Conservation (phyloP, 176 grass and related monocot genomes). For the Luzula sylvatica region DNA sequence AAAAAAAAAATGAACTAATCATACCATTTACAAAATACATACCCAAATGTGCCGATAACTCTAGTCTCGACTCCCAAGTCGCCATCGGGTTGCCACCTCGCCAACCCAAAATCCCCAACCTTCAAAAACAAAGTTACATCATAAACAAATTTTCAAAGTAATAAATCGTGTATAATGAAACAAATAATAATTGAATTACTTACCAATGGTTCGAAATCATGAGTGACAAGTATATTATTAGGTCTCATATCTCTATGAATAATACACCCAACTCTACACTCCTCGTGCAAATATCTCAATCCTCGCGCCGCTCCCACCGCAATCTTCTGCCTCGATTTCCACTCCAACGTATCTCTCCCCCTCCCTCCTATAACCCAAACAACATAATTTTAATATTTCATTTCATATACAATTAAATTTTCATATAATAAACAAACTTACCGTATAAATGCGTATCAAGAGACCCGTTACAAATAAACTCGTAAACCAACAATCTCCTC, state of each 20-base stretch:
- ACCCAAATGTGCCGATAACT: slow-evolving; percentile 99
- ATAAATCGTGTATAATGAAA: slow-evolving; percentile 1
- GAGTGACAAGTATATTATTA: slow-evolving; percentile 97
- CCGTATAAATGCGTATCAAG: slow-evolving; percentile 98
- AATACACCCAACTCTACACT: slow-evolving; percentile 98
- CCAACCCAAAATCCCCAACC: slow-evolving; percentile 96
- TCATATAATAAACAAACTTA: slow-evolving; percentile 27
- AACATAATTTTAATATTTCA: slow-evolving; percentile 5
- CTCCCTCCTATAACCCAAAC: slow-evolving; percentile 38
- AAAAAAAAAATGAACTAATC: slow-evolving; percentile 3
- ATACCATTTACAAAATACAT: slow-evolving; percentile 5
- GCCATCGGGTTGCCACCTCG: slow-evolving; percentile 95
- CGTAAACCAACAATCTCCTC: slow-evolving; percentile 93
- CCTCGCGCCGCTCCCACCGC: slow-evolving; percentile 95
- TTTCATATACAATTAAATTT: neutral
- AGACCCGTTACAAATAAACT: slow-evolving; percentile 98
- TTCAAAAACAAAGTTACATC: slow-evolving; percentile 20
- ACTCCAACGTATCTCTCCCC: slow-evolving; percentile 61
- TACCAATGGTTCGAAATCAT: slow-evolving; percentile 99
- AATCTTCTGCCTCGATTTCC: slow-evolving; percentile 93
- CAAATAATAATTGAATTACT: neutral
- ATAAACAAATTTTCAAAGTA: slow-evolving; percentile 5
- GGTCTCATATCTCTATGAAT: slow-evolving; percentile 97
- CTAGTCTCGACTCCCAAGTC: slow-evolving; percentile 88
- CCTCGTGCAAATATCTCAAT: slow-evolving; percentile 89